phyloP scores from a whole-genome alignment of 1,284 basidiomycete species.

The Coniophora puteana region DNA sequence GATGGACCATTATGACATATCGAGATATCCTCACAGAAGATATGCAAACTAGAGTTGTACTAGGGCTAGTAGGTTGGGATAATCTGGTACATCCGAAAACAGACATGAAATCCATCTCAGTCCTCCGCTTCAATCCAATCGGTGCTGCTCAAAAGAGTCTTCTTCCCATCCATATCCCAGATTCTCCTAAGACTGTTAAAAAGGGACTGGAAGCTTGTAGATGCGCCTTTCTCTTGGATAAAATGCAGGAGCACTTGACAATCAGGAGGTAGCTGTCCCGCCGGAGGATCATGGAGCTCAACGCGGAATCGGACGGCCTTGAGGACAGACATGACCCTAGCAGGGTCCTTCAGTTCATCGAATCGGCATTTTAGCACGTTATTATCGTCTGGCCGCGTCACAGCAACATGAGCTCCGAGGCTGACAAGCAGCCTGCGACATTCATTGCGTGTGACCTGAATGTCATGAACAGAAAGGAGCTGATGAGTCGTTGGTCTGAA shows the following conservation, averaged over 20 bases:
- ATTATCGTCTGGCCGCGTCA: conserved; percentile 58
- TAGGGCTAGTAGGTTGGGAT: background rate
- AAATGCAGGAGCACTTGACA: conserved; percentile 60
- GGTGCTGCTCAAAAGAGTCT: conserved; percentile 20
- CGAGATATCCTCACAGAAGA: background rate
- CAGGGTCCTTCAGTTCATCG: conserved; percentile 53
- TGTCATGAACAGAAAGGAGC: conserved; percentile 64
- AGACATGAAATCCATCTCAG: background rate
- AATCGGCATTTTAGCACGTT: conserved; percentile 68
- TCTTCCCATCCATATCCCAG: conserved; percentile 60
- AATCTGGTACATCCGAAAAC: background rate
- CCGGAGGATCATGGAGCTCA: conserved; percentile 53
- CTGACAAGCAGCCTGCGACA: conserved; percentile 70
- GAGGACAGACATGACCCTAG: conserved; percentile 49
- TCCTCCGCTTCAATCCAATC: conserved; percentile 13
- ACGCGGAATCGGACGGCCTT: conserved; percentile 78
- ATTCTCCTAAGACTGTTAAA: conserved; percentile 63
- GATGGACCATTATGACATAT: conserved; percentile 26
- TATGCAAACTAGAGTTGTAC: background rate
- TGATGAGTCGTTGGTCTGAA: conserved; percentile 71
- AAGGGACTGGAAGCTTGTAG: conserved; percentile 75
- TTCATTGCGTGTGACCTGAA: conserved; percentile 68
- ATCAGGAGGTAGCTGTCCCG: conserved; percentile 41
- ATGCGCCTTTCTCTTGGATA: conserved; percentile 82
- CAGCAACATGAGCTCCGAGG: conserved; percentile 67